Base-by-base conservation (phyloP, 2,329 filamentous ascomycete genomes). In the Penicillium sp. region DNA sequence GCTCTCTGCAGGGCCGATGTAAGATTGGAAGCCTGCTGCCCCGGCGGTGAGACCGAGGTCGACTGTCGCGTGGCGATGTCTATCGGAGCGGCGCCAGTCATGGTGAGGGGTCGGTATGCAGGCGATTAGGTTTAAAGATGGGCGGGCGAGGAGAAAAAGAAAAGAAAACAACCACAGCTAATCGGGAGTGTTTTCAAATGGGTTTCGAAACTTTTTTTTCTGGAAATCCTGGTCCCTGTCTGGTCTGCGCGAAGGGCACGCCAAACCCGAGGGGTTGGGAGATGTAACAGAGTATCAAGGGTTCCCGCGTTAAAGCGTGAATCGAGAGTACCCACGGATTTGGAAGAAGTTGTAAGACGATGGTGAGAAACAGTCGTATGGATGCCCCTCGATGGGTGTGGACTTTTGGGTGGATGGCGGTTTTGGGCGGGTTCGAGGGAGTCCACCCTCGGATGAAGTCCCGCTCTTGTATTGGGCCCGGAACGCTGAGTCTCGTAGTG, bases 11-110 rank as follows among this genome's bases (percentile, higher is more conserved):
- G 74, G 48, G 85, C 84, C 47, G 83, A 85, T 5, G 84, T 87
- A 63, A 87, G 76, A 66, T 86, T 86, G 35, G 85, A 87, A 13
- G 84, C 82, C 71, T 86, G 84, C 68, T 82, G 83, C 59, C 74
- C 76, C 45, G 83, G 82, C 50, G 85, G 84, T 31, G 83, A 85
- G 62, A 84, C 79, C 53, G 83, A 84, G 62, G 80, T 80, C 77
- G 63, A 58, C 56, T 80, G 79, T 66, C 79, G 81, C 69, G 80
- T 78, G 67, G 82, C 75, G 68, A 87, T 86, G 70, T 87, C 82
- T 71, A 87, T 84, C 46, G 85, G 84, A 57, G 79, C 76, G 60
- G 82, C 80, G 62, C 78, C 78, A 59, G 80, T 80, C 82, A 85
- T 85, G 65, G 69, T 76, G 73, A 61, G 63, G 52, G 63, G 49